Evolutionary conservation across 176 grass and related monocot species (phyloP).

Genomic region (Phoenix dactylifera): DNA sequence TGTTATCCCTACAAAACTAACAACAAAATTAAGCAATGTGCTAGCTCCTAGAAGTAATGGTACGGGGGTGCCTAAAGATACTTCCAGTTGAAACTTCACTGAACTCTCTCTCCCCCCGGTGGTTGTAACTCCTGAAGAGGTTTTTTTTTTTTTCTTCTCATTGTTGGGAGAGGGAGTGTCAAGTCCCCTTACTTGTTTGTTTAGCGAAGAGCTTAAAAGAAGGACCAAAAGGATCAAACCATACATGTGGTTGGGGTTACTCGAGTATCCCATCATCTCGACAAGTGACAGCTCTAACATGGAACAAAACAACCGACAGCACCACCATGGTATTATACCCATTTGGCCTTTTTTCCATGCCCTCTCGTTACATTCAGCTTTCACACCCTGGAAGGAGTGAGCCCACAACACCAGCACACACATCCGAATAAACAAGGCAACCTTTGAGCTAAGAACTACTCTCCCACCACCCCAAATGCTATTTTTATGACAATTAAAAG

Average conservation of each 20-base stretch:
- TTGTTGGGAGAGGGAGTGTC: neutral
- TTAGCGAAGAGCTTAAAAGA: neutral
- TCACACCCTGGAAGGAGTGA: conserved; percentile 32
- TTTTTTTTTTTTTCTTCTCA: no score
- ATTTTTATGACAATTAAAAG: neutral
- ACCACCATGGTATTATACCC: conserved; percentile 50
- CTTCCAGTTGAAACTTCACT: no score
- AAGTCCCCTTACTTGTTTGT: no score
- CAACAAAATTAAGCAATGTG: no score
- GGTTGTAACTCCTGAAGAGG: no score
- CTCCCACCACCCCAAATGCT: neutral
- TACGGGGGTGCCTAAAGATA: no score
- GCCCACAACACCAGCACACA: conserved; percentile 9
- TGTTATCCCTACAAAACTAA: no score
- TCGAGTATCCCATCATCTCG: conserved; percentile 50
- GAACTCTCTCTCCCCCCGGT: no score
- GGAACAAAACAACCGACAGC: conserved; percentile 82
- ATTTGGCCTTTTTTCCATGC: conserved; percentile 43
- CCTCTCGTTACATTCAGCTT: conserved; percentile 24
- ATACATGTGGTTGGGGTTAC: conserved; percentile 42
- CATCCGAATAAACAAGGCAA: conserved; percentile 33
- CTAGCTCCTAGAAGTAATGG: no score
- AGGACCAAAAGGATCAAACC: conserved; percentile 18
- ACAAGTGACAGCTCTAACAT: conserved; percentile 83
- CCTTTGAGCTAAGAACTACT: conserved; percentile 28